phyloP scores from a whole-genome alignment of 257 asterid genomes.

The Nicotiana noctiflora region DNA sequence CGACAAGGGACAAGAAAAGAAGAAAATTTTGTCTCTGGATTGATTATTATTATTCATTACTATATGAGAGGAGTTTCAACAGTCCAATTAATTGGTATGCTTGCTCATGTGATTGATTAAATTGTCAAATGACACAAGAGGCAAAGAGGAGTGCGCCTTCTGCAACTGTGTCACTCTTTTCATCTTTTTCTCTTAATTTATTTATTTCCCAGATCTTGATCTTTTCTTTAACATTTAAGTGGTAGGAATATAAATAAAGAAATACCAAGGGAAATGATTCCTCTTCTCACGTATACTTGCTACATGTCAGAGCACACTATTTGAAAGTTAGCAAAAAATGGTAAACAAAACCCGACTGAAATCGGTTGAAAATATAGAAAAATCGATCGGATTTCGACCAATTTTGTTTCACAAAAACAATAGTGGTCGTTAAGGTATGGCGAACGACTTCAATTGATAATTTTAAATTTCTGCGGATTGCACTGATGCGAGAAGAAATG shows the following conservation, averaged over 20 bases:
- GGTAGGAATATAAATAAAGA: no score
- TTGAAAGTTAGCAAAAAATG: no score
- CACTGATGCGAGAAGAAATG: no score
- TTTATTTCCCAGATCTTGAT: background rate
- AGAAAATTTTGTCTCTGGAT: background rate
- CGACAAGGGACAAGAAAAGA: background rate
- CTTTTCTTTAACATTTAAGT: background rate
- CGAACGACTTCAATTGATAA: no score
- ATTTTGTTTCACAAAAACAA: no score
- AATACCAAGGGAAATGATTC: background rate
- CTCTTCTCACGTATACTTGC: background rate
- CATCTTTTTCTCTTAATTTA: background rate
- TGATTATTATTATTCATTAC: background rate
- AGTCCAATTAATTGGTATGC: background rate
- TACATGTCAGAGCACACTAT: background rate
- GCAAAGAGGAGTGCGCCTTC: background rate
- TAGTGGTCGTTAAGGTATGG: no score
- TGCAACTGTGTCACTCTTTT: conserved; percentile 2
- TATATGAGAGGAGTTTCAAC: background rate
- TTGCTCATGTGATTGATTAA: background rate
- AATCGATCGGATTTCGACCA: no score
- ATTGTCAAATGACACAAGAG: conserved; percentile 3
- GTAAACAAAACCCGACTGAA: no score
- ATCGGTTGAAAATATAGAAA: no score
- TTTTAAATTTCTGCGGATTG: no score